Base-by-base conservation (phyloP, 495 filamentous ascomycete genomes). In the Staphylotrichum longicolle region DNA sequence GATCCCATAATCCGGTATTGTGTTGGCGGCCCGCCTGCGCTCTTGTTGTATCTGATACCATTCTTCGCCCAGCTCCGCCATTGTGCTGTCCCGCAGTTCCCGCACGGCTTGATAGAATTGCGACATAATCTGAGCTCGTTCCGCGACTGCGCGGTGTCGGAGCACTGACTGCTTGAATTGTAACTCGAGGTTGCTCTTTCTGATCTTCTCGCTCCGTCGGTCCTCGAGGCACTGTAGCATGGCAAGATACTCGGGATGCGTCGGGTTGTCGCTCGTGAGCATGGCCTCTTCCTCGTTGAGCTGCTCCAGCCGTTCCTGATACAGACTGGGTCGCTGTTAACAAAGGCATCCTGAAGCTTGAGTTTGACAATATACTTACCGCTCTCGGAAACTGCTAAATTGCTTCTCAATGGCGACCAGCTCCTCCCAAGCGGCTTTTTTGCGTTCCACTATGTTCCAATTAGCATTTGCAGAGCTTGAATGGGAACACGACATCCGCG, bases 31-130 rank as follows among this genome's bases (percentile, higher is more conserved):
- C 66, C 88, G 88, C 75, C 93, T 84, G 52, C 93, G 85, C 70
- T 96, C 92, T 72, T 92, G 87, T 69, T 96, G 91, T 61, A 96
- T 91, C 60, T 91, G 85, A 73, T 96, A 95, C 78, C 90, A 93
- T 62, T 91, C 84, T 71, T 91, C 85, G 71, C 91, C 93, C 60
- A 93, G 82, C 61, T 85, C 78, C 63, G 91, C 87, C 5, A 96
- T 80, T n/a, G 88, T 83, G 52, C 78, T 78, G 66, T 97, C 94
- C 34, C 95, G 84, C 63, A 88, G 80, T 66, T 93, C 89, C 60
- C 95, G 86, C 32, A 91, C 81, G 8, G 82, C 80, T 70, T 98
- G 94, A 74, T 89, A 88, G 75, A 85, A 97, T 62, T 96, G 93
- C 54, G 87, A 87, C 66, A 94, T 88, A 44, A 90, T 81, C 70